These are phyloP conservation scores for Saccharum officinarum DNA, from an alignment of 176 grass and related monocot genomes.

Conservation along the genomic window DNA sequence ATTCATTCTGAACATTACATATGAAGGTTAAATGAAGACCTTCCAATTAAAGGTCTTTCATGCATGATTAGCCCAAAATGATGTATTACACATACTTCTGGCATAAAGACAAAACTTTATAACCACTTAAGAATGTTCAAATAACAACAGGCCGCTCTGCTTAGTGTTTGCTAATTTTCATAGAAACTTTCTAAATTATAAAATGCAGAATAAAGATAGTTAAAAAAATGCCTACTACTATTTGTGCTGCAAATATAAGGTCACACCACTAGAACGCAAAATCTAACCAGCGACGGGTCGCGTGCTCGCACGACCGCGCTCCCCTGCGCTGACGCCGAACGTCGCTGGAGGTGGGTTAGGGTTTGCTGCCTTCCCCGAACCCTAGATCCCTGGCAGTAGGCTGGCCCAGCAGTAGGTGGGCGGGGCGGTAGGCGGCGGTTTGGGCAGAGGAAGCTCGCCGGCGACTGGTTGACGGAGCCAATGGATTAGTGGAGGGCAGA, in stretches of 20 bases:
- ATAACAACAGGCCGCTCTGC: neutral
- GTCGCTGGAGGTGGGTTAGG: too few relatives aligned
- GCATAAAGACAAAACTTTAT: neutral
- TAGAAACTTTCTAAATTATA: neutral
- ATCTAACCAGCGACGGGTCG: too few relatives aligned
- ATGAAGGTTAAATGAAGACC: constrained; percentile 5
- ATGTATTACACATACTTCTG: neutral
- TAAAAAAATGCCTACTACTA: neutral
- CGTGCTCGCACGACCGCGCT: too few relatives aligned
- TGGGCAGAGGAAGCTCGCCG: too few relatives aligned
- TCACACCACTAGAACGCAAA: neutral
- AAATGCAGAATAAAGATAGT: neutral
- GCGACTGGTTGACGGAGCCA: too few relatives aligned
- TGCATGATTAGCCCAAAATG: constrained; percentile 3
- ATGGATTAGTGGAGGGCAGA: too few relatives aligned
- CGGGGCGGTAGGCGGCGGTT: too few relatives aligned
- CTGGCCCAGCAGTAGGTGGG: too few relatives aligned
- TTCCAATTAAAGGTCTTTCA: constrained; percentile 15
- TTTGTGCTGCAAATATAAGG: constrained; percentile 9
- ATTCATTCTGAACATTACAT: constrained; percentile 1
- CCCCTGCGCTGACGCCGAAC: too few relatives aligned
- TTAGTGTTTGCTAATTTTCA: constrained; percentile 7
- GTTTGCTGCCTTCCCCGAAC: too few relatives aligned
- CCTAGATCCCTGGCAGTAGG: too few relatives aligned
- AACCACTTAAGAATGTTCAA: neutral